phyloP scores from a whole-genome alignment of 2,329 filamentous ascomycete genomes.

The Pestalotiopsis sp. region DNA sequence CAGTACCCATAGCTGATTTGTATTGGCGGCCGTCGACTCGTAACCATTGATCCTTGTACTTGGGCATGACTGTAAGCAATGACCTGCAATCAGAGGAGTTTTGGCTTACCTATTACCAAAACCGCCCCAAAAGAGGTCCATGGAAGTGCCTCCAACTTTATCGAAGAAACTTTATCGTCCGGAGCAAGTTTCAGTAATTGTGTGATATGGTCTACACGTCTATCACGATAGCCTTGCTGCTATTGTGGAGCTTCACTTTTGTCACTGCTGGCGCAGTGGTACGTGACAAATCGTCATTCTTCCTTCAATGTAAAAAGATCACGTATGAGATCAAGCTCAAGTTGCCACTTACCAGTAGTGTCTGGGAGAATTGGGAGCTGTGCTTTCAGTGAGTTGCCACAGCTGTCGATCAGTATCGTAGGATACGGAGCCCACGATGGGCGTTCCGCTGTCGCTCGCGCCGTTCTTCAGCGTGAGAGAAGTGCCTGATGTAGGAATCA shows the following conservation, averaged over 20 bases:
- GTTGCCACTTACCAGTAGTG: neutral
- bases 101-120: neutral
- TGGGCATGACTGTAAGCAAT: neutral
- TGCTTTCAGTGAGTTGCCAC: neutral
- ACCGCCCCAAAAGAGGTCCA: neutral
- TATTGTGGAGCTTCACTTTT: too few species aligned
- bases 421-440: neutral
- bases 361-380: neutral
- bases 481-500: neutral
- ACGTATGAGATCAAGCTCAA: neutral
- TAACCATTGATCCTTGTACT: neutral
- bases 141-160: neutral
- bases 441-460: neutral
- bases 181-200: neutral
- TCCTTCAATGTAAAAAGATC: neutral
- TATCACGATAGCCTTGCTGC: too few species aligned
- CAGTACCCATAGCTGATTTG: neutral
- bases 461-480: neutral
- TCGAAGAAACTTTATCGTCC: neutral
- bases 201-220: too few species aligned
- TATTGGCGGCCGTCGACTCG: neutral
- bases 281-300: neutral
- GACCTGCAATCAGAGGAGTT: neutral
- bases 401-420: neutral
- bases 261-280: too few species aligned